These are phyloP conservation scores for Colletotrichum chlorophyti DNA, from an alignment of 2,329 filamentous ascomycete species.

Conservation along the genomic window DNA sequence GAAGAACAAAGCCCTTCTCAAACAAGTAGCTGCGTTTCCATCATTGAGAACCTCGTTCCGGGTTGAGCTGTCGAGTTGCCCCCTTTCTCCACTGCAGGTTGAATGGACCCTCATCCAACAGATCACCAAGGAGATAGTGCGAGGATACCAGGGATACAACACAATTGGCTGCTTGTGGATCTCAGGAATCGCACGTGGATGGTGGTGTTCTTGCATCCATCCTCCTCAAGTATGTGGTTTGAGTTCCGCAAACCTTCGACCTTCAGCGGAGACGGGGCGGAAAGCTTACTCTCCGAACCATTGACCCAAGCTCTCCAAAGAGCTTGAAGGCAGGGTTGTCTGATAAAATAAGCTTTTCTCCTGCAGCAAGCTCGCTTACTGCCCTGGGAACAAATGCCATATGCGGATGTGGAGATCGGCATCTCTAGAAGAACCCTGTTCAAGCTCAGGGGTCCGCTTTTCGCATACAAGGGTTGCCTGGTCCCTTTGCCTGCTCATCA, in stretches of 20 bases:
- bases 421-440: not conserved
- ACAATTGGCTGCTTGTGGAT: too few species aligned
- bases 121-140: too few species aligned
- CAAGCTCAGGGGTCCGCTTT: not conserved
- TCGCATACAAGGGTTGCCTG: conserved; percentile 5
- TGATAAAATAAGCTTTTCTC: conserved; percentile 5
- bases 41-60: too few species aligned
- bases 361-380: not conserved
- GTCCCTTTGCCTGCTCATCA: not conserved
- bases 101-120: too few species aligned
- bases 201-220: too few species aligned
- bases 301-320: conserved; percentile 13
- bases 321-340: not conserved
- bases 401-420: not conserved
- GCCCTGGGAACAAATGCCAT: not conserved
- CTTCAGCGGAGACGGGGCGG: conserved; percentile 8
- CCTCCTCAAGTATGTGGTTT: not conserved
- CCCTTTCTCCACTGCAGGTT: too few species aligned
- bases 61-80: too few species aligned
- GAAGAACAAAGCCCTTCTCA: too few species aligned
- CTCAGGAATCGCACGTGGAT: too few species aligned
- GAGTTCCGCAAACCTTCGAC: too few species aligned
- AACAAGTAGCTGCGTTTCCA: too few species aligned
- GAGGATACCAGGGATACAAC: too few species aligned
- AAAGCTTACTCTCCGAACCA: conserved; percentile 11